These are phyloP conservation scores for Leptomonas seymouri DNA, from an alignment of 208 protist species.

Conservation along the genomic window DNA sequence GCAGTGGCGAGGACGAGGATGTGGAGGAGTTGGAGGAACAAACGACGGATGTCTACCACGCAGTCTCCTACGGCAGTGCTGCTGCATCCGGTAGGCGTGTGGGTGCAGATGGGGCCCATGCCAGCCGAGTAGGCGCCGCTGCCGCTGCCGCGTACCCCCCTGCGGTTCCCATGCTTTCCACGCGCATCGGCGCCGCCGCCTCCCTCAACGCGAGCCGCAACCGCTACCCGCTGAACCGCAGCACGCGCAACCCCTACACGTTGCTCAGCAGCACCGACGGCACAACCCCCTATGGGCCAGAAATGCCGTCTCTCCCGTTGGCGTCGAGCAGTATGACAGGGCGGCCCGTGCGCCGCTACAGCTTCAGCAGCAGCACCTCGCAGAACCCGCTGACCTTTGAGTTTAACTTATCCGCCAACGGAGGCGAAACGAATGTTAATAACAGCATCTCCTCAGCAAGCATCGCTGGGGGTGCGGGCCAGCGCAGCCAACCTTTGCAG, in stretches of 20 bases:
- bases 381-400: conserved; percentile 42
- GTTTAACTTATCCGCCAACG: conserved; percentile 26
- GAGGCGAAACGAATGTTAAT: neutral
- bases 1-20: conserved; percentile 31
- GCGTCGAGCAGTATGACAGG: conserved; percentile 16
- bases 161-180: neutral
- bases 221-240: conserved; percentile 26
- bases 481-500: conserved; percentile 15
- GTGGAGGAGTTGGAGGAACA: conserved; percentile 10
- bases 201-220: conserved; percentile 19
- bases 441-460: conserved; percentile 16
- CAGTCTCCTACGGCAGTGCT: neutral
- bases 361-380: conserved; percentile 47
- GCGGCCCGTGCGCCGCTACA: conserved; percentile 20
- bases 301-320: neutral
- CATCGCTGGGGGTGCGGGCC: neutral
- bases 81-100: neutral
- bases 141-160: neutral
- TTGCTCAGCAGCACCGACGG: conserved; percentile 30
- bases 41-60: conserved; percentile 3
- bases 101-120: neutral
- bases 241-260: conserved; percentile 41
- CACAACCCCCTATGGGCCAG: neutral
- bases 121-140: neutral
- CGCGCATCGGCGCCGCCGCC: neutral